Conservation (phyloP, 352 stramenopile genomes). For the Phytopythium montanum region DNA sequence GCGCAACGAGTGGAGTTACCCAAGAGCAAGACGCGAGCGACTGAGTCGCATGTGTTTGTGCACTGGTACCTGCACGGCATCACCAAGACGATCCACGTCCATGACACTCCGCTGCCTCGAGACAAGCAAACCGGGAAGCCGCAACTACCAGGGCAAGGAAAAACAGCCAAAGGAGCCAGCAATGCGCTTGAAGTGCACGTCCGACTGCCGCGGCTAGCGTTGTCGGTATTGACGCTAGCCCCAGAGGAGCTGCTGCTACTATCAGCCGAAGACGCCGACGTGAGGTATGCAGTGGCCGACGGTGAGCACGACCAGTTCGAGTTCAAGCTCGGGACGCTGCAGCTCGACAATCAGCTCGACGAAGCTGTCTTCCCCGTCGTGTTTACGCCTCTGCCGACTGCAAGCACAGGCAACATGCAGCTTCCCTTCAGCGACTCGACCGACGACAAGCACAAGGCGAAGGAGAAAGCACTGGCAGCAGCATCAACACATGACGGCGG, state of each 20-base stretch:
- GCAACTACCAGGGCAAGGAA: constrained; percentile 17
- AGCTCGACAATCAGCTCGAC: constrained; percentile 81
- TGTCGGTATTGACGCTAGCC: constrained; percentile 72
- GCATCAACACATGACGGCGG: neutral
- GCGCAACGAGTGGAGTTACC: constrained; percentile 62
- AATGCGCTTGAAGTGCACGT: constrained; percentile 57
- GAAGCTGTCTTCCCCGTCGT: constrained; percentile 79
- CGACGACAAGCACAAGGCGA: constrained; percentile 15
- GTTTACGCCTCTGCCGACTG: constrained; percentile 67
- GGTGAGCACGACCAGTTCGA: constrained; percentile 82
- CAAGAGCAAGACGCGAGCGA: constrained; percentile 19
- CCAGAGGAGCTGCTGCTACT: constrained; percentile 77
- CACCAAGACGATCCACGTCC: constrained; percentile 80
- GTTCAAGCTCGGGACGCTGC: constrained; percentile 76
- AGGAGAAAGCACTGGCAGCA: neutral
- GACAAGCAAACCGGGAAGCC: constrained; percentile 70
- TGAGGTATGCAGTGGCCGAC: constrained; percentile 60
- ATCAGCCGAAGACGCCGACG: constrained; percentile 58
- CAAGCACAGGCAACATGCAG: constrained; percentile 1
- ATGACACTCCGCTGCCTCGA: constrained; percentile 52
- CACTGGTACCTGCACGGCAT: constrained; percentile 81
- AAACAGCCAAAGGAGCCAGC: constrained; percentile 25
- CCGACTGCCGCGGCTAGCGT: constrained; percentile 52
- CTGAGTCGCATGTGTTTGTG: constrained; percentile 41
- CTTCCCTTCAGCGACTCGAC: neutral